Conservation (phyloP, 805 yeast genomes). For the Barnettozyma botsteinii region DNA sequence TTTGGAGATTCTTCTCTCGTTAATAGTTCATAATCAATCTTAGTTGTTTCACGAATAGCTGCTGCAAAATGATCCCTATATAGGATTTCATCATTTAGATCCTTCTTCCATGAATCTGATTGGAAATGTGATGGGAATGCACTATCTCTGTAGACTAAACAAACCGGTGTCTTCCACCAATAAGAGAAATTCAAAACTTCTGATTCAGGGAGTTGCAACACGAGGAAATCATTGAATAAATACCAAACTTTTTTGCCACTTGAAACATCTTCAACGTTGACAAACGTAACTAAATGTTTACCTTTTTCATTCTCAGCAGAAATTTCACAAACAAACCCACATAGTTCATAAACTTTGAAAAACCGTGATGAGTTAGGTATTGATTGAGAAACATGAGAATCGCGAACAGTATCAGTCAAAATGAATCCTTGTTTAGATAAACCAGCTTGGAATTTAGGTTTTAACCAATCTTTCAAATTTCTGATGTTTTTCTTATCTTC, state of each 20-base stretch:
- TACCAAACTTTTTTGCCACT: constrained; percentile 50
- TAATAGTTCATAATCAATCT: constrained; percentile 61
- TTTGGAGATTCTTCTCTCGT: constrained; percentile 65
- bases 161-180: constrained; percentile 82
- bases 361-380: constrained; percentile 11
- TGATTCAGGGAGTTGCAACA: constrained; percentile 61
- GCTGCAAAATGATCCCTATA: constrained; percentile 72
- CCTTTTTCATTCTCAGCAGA: constrained; percentile 38
- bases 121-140: constrained; percentile 39
- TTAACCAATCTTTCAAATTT: constrained; percentile 50
- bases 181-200: constrained; percentile 71
- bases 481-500: constrained; percentile 51
- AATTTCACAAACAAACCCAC: constrained; percentile 68
- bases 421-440: constrained; percentile 25
- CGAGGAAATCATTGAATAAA: constrained; percentile 88
- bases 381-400: background rate
- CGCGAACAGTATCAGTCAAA: constrained; percentile 8
- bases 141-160: constrained; percentile 56
- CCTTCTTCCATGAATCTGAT: constrained; percentile 40
- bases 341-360: constrained; percentile 47
- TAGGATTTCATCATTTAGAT: constrained; percentile 57
- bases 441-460: constrained; percentile 51
- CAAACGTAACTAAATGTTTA: constrained; percentile 56
- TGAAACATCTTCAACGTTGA: constrained; percentile 36
- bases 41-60: constrained; percentile 52